These are phyloP conservation scores for Suzukiozyma palmioleophila DNA, from an alignment of 1,139 yeast genomes.

Conservation along the genomic window DNA sequence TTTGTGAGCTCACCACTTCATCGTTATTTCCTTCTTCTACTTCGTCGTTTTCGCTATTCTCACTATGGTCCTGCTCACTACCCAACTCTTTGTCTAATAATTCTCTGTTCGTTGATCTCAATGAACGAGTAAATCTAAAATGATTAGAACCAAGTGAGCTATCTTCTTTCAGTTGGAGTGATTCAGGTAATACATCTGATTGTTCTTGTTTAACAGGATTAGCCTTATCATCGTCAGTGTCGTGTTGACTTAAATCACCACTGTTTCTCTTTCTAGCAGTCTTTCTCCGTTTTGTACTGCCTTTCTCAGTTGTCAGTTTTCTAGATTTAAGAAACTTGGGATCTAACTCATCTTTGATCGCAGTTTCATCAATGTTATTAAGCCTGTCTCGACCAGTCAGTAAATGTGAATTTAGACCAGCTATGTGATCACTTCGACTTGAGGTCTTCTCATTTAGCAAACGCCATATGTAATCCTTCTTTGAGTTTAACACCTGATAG, in stretches of 20 bases:
- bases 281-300: background rate
- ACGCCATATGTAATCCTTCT: constrained; percentile 34
- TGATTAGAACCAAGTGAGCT: background rate
- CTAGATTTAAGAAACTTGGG: constrained; percentile 5
- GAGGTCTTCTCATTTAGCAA: constrained; percentile 10
- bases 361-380: constrained; percentile 6
- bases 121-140: constrained; percentile 1
- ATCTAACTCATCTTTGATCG: constrained; percentile 7
- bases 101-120: constrained; percentile 5
- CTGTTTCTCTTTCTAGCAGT: background rate
- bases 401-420: constrained; percentile 8
- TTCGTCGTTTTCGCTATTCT: constrained; percentile 2
- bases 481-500: constrained; percentile 31
- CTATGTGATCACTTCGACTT: constrained; percentile 6
- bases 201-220: background rate
- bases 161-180: background rate
- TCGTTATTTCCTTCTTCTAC: background rate
- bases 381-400: constrained; percentile 8
- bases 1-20: constrained; percentile 3
- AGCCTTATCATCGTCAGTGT: background rate
- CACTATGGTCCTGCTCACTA: constrained; percentile 2
- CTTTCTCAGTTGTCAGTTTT: background rate
- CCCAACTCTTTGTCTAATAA: constrained; percentile 7
- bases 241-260: background rate
- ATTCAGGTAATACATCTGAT: background rate